Base-by-base conservation (phyloP, 1,284 basidiomycete species). In the Rugosomyces carneus region DNA sequence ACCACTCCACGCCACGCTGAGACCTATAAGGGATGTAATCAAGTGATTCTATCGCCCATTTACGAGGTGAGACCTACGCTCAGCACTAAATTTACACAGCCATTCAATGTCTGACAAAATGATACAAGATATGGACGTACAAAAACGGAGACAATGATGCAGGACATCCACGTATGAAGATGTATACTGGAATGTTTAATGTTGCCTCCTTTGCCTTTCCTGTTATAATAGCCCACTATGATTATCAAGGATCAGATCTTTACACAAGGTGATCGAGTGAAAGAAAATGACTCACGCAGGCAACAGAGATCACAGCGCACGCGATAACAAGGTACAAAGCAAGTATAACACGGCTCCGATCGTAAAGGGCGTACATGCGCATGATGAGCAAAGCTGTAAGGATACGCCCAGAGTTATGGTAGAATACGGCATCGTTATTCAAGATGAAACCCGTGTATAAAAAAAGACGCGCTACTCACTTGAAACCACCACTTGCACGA, bases 1-100 rank as follows among this genome's bases (percentile, higher is more conserved):
- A 20, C 65, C 65, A 10, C 53, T 51, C 69, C 69, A 71, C 1
- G 66, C 67, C 10, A 52, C 52, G 13, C 58, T 63, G 13, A 64
- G 46, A 9, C 62, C 68, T 70, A 24, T 2, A 8, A 10, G n/a
- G n/a, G 32, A 34, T 10, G 11, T 8, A 40, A 24, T 27, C 16
- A 21, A 10, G 10, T 20, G 4, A 32, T 31, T 20, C 5, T 31
- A 31, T n/a, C 29, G 16, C 24, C 8, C 11, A 24, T 9, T 27
- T 5, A 19, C 16, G 13, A 16, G 10, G 9, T 21, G 1, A 42
- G 29, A 13, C 39, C 6, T 27, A 50, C 49, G 41, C 20, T 40
- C 21, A 15, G 45, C 37, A 38, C 49, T 50, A 31, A 15, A 37
- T n/a, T n/a, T n/a, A n/a, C n/a, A n/a, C n/a, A n/a, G n/a, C n/a